Evolutionary conservation across 2,329 filamentous ascomycete species (phyloP), one percentile per base, ranked within the genome.

Genomic region (Reticulascus tulasneorum): DNA sequence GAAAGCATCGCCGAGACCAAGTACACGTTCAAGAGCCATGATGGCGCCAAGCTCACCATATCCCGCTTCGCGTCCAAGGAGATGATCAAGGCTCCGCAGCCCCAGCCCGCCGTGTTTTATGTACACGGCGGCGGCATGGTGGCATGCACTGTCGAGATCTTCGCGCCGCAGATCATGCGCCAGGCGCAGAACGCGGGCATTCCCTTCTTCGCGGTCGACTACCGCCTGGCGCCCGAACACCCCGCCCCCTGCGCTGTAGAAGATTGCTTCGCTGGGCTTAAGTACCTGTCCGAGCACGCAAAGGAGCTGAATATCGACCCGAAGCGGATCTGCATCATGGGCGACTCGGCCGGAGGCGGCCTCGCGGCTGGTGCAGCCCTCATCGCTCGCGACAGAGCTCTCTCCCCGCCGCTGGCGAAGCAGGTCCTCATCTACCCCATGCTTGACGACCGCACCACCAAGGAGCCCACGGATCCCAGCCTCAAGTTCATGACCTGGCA

Each of bases 81-180:
- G 5, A 38, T 33, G 35, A 17, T 25, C n/a, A 23, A 36, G 9
- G 29, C 32, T 11, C 4, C 29, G 7, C 23, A 33, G 16, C 36
- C 40, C 4, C 37, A 37, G 28, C 49, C 54, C 6, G 61, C 57
- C 9, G 48, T 66, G 11, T 36, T 62, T 12, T 59, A 66, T 42
- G 40, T 60, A 20, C 66, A 71, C 39, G 64, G 63, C 21, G 67
- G 67, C 12, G 66, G 65, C 17, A 60, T 63, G 40, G 52, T 68
- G 19, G 38, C 49, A 2, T 50, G 61, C 7, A 47, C 42, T 10
- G 50, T 59, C 15, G 49, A 55, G 4, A 29, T 55, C 10, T 52
- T 50, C 26, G 47, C 46, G 3, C 36, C 44, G 5, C 20, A 50
- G 5, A 44, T 63, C 22, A 44, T 55, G 15, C 35, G 39, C 6